Percentiles rank a stretch among this genome's conserved stretches.
Evolutionary conservation across 108 stramenopile species (phyloP).

Genomic region (Phaeodactylum tricornutum): DNA sequence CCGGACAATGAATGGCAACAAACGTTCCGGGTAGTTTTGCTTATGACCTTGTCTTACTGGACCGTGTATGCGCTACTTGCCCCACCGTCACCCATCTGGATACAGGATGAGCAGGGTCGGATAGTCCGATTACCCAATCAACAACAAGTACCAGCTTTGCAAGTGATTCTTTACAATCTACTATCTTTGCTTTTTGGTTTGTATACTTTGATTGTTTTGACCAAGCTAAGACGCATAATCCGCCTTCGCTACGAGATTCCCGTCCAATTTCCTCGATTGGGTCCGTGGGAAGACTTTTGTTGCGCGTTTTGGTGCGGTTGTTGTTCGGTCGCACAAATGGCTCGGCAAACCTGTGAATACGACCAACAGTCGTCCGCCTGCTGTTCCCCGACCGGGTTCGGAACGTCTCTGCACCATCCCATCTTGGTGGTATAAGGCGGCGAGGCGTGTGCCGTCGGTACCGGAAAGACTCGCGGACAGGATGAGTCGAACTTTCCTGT

Average conservation of each 20-base stretch:
- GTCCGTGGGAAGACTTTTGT: constrained; percentile 50
- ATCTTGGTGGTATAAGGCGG: no score
- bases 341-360: constrained; percentile 48
- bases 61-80: no score
- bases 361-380: background rate
- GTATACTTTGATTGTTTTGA: constrained; percentile 3
- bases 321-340: constrained; percentile 70
- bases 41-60: constrained; percentile 49
- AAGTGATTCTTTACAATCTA: background rate
- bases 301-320: constrained; percentile 59
- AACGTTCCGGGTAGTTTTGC: constrained; percentile 44
- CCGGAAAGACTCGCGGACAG: no score
- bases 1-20: constrained; percentile 18
- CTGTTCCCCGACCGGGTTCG: constrained; percentile 5
- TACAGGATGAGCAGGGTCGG: no score
- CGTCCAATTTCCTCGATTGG: background rate
- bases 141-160: no score
- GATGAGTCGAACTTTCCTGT: no score
- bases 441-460: no score
- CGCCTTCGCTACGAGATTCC: background rate
- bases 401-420: background rate
- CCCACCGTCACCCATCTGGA: constrained; percentile 39
- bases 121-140: no score
- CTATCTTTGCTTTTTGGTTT: constrained; percentile 1
- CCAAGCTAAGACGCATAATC: background rate